These are phyloP conservation scores for Rosellinia necatrix DNA, from an alignment of 2,329 filamentous ascomycete species.

Conservation along the genomic window DNA sequence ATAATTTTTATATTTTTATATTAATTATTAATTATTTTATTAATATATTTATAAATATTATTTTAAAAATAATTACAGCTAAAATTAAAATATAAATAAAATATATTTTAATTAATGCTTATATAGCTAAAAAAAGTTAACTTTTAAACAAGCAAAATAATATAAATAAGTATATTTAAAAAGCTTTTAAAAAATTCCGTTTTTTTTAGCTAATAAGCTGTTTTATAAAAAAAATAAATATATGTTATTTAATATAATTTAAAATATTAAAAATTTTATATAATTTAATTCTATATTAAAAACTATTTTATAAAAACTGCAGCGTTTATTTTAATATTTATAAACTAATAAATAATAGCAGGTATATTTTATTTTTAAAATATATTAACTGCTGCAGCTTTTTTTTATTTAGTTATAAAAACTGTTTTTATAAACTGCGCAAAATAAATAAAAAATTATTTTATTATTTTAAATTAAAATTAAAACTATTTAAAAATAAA, in stretches of 20 bases:
- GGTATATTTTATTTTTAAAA: background rate
- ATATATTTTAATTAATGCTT: background rate
- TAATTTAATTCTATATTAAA: constrained; percentile 2
- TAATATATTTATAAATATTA: background rate
- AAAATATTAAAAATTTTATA: constrained; percentile 6
- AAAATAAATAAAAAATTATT: constrained; percentile 8
- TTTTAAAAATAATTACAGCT: constrained; percentile 2
- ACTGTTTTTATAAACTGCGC: background rate
- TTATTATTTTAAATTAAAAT: constrained; percentile 2
- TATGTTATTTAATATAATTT: background rate
- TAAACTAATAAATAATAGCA: constrained; percentile 9
- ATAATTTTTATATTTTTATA: background rate
- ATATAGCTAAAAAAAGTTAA: background rate
- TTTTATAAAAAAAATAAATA: background rate
- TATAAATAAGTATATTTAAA: background rate
- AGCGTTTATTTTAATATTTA: background rate
- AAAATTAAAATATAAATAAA: constrained; percentile 4
- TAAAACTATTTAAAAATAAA: background rate
- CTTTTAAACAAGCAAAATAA: background rate
- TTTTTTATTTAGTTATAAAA: constrained; percentile 3
- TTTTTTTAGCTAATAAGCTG: background rate
- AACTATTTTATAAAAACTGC: constrained; percentile 1
- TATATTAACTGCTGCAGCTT: constrained; percentile 1
- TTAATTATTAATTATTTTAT: constrained; percentile 3
- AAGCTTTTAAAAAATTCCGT: background rate